phyloP scores from a whole-genome alignment of 177 flowering plant species.

The Vitis hybrid region DNA sequence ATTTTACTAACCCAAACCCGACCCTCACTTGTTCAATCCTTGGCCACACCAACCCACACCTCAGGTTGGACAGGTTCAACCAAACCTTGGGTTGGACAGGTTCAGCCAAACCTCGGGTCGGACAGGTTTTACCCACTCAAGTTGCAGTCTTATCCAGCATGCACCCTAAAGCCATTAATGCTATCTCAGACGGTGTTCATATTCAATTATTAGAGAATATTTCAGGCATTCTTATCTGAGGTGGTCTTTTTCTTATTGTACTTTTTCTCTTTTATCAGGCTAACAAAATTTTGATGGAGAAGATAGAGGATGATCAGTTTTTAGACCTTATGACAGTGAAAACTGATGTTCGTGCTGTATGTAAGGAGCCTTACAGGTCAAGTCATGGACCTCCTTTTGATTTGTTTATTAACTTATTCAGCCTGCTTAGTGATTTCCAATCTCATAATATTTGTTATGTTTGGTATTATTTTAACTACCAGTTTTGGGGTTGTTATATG shows the following conservation, averaged over 20 bases:
- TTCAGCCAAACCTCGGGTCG: no score
- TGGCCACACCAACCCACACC: no score
- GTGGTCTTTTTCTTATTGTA: constrained; percentile 4
- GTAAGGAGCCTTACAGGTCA: constrained; percentile 98
- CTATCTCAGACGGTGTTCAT: background rate
- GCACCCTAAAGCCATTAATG: no score
- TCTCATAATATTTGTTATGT: background rate
- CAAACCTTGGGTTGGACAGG: no score
- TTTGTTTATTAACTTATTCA: background rate
- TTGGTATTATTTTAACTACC: background rate
- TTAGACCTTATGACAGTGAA: constrained; percentile 73
- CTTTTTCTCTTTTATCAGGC: constrained; percentile 49
- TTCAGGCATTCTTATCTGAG: background rate
- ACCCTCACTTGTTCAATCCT: no score
- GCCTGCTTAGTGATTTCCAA: background rate
- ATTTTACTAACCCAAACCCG: no score
- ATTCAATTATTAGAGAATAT: background rate
- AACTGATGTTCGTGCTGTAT: constrained; percentile 78
- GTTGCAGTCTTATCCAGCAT: no score
- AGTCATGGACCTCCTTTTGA: constrained; percentile 11
- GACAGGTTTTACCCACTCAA: no score
- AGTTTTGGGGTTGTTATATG: no score
- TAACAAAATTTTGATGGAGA: constrained; percentile 70
- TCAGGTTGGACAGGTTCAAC: no score
- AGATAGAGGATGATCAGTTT: constrained; percentile 84